phyloP scores from a whole-genome alignment of 208 protist genomes.

The Novymonas esmeraldas region DNA sequence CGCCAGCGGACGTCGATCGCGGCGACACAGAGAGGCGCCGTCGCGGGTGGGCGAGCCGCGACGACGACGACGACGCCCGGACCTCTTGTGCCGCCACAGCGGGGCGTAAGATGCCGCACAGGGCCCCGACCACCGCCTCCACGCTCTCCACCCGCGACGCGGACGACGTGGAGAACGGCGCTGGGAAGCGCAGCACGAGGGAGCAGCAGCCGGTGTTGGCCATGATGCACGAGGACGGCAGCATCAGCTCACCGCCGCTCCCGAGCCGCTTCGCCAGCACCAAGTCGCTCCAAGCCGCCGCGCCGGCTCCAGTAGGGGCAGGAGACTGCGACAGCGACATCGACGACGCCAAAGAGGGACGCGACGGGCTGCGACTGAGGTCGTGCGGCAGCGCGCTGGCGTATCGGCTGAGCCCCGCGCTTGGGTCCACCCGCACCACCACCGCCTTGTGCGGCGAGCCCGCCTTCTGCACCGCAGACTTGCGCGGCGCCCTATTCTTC shows the following conservation, averaged over 20 bases:
- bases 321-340: neutral
- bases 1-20: slow-evolving; percentile 1
- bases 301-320: neutral
- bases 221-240: slow-evolving; percentile 66
- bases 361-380: neutral
- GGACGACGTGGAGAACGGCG: slow-evolving; percentile 34
- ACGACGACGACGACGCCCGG: slow-evolving; percentile 16
- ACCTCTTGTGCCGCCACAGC: slow-evolving; percentile 20
- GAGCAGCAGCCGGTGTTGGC: slow-evolving; percentile 55
- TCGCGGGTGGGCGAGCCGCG: neutral
- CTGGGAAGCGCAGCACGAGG: slow-evolving; percentile 70
- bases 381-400: neutral
- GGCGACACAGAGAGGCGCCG: slow-evolving; percentile 21
- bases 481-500: neutral
- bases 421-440: neutral
- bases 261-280: slow-evolving; percentile 62
- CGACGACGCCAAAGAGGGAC: too few species aligned
- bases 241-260: slow-evolving; percentile 69
- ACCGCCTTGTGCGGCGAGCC: neutral
- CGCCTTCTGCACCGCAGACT: slow-evolving; percentile 4
- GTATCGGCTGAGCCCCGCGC: neutral
- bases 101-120: slow-evolving; percentile 66
- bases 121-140: slow-evolving; percentile 73
- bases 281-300: slow-evolving; percentile 28
- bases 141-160: slow-evolving; percentile 59